A percentile compares a stretch with the other conserved stretches of the same genome.
Conservation (phyloP, 169 alveolate species). For the Besnoitia besnoiti region DNA sequence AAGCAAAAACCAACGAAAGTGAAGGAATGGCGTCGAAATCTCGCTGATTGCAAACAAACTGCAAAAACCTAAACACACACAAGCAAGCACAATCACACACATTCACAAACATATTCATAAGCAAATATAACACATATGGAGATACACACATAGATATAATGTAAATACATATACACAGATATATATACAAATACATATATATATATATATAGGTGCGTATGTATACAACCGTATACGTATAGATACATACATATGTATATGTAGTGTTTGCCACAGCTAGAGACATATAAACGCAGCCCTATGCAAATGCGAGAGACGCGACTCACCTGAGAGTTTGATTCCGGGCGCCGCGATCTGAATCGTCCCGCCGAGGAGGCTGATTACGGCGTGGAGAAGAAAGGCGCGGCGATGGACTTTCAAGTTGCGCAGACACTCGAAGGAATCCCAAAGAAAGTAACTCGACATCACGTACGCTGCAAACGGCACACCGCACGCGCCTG, state of each 20-base stretch:
- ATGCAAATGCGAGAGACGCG: neutral
- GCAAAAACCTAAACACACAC: conserved; percentile 13
- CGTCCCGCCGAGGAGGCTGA: conserved; percentile 28
- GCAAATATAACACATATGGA: neutral
- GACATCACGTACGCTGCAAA: conserved; percentile 32
- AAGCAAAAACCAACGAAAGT: conserved; percentile 45
- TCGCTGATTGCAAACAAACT: conserved; percentile 38
- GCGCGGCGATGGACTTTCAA: conserved; percentile 37
- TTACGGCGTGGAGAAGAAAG: conserved; percentile 36
- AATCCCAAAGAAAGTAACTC: conserved; percentile 56
- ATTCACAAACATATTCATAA: neutral
- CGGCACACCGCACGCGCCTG: neutral
- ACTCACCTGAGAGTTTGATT: conserved; percentile 40
- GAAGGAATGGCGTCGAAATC: conserved; percentile 55
- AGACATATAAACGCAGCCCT: neutral
- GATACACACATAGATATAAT: neutral
- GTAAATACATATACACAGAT: neutral
- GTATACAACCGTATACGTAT: too few relatives aligned
- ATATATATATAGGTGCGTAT: neutral
- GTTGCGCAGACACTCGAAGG: conserved; percentile 29
- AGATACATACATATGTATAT: too few relatives aligned
- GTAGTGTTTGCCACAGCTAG: neutral
- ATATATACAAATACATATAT: too few relatives aligned
- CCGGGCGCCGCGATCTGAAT: conserved; percentile 41
- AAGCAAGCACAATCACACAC: neutral